Evolutionary conservation across 768 basidiomycete species (phyloP).

Genomic region (Tylopilus plumbeoviolaceoides): DNA sequence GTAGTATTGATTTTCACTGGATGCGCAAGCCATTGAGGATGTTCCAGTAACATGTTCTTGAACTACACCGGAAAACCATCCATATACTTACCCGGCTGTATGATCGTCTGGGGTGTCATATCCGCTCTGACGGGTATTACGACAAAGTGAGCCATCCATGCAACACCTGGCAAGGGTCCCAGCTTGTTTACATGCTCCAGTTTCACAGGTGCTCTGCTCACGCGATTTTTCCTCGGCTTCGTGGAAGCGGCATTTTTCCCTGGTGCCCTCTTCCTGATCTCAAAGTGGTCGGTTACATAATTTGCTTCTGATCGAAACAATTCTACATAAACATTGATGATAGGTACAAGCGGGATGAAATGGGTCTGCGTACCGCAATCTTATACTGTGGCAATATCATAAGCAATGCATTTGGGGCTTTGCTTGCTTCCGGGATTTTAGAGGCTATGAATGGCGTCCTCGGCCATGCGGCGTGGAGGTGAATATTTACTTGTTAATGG

Average conservation of each 20-base stretch:
- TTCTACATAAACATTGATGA: slow-evolving; percentile 13
- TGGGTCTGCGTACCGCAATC: slow-evolving; percentile 41
- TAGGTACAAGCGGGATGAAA: slow-evolving; percentile 44
- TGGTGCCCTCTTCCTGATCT: slow-evolving; percentile 38
- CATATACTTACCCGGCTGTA: slow-evolving; percentile 58
- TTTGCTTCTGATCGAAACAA: slow-evolving; percentile 28
- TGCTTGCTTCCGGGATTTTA: slow-evolving; percentile 47
- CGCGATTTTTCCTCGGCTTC: slow-evolving; percentile 54
- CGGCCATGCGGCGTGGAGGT: slow-evolving; percentile 52
- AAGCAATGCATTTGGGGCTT: slow-evolving; percentile 52
- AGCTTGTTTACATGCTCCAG: slow-evolving; percentile 15
- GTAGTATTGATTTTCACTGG: slow-evolving; percentile 1
- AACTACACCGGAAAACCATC: slow-evolving; percentile 66
- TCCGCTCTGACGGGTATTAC: slow-evolving; percentile 43
- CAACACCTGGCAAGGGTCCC: neutral
- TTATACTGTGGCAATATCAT: slow-evolving; percentile 50
- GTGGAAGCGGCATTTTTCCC: slow-evolving; percentile 48
- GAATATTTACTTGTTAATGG: slow-evolving; percentile 9
- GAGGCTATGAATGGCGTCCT: slow-evolving; percentile 44
- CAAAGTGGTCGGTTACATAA: slow-evolving; percentile 31
- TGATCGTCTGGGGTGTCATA: slow-evolving; percentile 67
- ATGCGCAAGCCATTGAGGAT: neutral
- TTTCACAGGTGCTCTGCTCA: slow-evolving; percentile 40
- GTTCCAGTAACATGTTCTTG: slow-evolving; percentile 64
- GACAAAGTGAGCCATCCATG: slow-evolving; percentile 23